Evolutionary conservation across 768 basidiomycete genomes (phyloP), one percentile per base, ranked within the genome.

Genomic region (Suillus cothurnatus): DNA sequence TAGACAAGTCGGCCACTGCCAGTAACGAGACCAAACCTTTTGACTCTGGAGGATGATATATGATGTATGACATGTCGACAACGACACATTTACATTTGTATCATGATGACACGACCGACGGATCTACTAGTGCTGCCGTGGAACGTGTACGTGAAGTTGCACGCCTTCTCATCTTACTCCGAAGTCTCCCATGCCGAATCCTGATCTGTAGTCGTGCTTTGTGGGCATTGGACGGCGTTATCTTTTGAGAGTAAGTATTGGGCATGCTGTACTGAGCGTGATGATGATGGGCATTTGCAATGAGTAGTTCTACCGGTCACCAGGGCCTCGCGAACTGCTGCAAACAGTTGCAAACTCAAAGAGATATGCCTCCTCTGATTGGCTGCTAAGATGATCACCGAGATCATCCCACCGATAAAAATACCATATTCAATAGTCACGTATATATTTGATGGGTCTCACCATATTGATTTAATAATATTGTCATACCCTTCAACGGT

Each of bases 371-470:
- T 2, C 50, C 7, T 31, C 15, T 50, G 49, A 9, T 50, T 50
- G 50, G 50, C 26, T 50, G 15, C 15, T 15, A 50, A 3, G 28
- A 53, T 53, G 52, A 31, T 53, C 8, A 9, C 52, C 52, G 52
- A 53, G 52, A 19, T 31, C 52, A 31, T 53, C 52, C 26, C 38
- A 59, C 26, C 38, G 38, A 21, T 59, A 59, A 59, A 59, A 59
- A 59, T 59, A 59, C 28, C 26, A 9, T n/a, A 26, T 26, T 21
- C 26, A 26, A 26, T 9, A 19, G 23, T 38, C 56, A 19, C 58
- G 19, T 39, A 59, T 39, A 59, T 41, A 41, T 59, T 58, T 23
- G 38, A 23, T 57, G 6, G 14, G 3, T 58, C 57, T 11, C 57
- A 39, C 57, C 57, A 58, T 55, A 55, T 19, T n/a, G 34, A 38